These are phyloP conservation scores for Coemansia sp. DNA, from an alignment of 371 early-diverging fungal genomes.

Conservation along the genomic window DNA sequence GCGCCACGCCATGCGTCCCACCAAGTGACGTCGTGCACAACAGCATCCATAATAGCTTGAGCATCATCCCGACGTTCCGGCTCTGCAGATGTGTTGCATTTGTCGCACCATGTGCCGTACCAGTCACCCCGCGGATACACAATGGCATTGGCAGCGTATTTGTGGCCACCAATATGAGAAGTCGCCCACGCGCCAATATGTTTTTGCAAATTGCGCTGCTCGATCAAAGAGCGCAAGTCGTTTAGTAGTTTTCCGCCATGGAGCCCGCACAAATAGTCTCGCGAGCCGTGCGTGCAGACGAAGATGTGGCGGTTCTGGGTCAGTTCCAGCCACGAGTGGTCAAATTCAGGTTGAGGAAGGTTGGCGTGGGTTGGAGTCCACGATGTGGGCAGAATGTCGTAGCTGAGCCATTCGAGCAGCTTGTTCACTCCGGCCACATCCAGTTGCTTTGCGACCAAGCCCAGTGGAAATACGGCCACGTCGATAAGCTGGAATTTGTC, in stretches of 20 bases:
- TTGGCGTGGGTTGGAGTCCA: conserved; percentile 23
- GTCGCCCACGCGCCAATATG: conserved; percentile 44
- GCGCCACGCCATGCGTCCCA: conserved; percentile 52
- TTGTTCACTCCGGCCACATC: conserved; percentile 26
- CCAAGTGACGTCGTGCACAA: conserved; percentile 31
- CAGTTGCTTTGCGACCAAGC: conserved; percentile 33
- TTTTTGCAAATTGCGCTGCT: conserved; percentile 13
- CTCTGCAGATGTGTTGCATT: conserved; percentile 11
- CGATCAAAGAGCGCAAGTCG: conserved; percentile 27
- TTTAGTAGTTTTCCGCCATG: conserved; percentile 36
- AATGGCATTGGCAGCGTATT: conserved; percentile 49
- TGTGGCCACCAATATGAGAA: conserved; percentile 50
- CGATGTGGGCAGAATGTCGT: conserved; percentile 28
- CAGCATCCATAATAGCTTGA: conserved; percentile 31
- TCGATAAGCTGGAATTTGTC: conserved; percentile 32
- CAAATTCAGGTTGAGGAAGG: conserved; percentile 33
- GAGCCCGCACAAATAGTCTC: conserved; percentile 40
- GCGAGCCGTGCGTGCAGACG: conserved; percentile 47
- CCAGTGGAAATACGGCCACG: conserved; percentile 43
- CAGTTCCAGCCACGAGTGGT: conserved; percentile 44
- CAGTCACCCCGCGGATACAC: conserved; percentile 50
- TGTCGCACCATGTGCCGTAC: conserved; percentile 50
- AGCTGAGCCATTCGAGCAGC: conserved; percentile 32
- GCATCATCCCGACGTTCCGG: conserved; percentile 16
- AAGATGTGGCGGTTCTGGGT: conserved; percentile 44